A percentile compares a stretch with the other conserved stretches of the same genome.
phyloP scores from a whole-genome alignment of 257 asterid species.

The Craterostigma plantagineum region DNA sequence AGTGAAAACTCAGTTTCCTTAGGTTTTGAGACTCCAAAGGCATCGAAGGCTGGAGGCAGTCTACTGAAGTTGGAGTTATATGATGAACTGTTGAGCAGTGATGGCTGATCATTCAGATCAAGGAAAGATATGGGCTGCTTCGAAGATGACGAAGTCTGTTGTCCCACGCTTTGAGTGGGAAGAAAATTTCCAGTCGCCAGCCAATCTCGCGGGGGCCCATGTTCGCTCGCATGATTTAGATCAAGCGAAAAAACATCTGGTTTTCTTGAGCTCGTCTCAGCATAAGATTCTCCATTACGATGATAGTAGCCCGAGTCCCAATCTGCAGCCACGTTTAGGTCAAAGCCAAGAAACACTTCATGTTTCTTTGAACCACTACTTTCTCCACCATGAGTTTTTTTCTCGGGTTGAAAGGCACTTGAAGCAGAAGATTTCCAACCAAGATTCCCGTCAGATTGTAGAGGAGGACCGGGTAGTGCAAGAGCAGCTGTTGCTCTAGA shows the following conservation, averaged over 20 bases:
- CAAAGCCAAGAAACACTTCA: slow-evolving; percentile 32
- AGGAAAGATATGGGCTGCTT: slow-evolving; percentile 29
- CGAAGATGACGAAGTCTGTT: slow-evolving; percentile 29
- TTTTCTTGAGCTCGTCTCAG: slow-evolving; percentile 33
- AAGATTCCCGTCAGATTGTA: slow-evolving; percentile 61
- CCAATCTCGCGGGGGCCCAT: slow-evolving; percentile 16
- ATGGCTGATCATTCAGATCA: slow-evolving; percentile 66
- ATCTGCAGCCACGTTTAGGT: slow-evolving; percentile 49
- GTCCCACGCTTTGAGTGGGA: neutral
- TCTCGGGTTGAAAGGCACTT: slow-evolving; percentile 59
- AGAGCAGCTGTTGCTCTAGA: slow-evolving; percentile 47
- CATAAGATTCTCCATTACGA: slow-evolving; percentile 38
- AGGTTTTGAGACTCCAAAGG: slow-evolving; percentile 18
- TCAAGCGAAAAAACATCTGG: slow-evolving; percentile 41
- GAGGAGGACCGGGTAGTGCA: slow-evolving; percentile 37
- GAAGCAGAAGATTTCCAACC: slow-evolving; percentile 82
- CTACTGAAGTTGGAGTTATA: slow-evolving; percentile 17
- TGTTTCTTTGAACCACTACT: slow-evolving; percentile 25
- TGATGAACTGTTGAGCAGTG: slow-evolving; percentile 26
- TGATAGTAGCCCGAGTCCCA: slow-evolving; percentile 7
- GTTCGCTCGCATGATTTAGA: slow-evolving; percentile 37
- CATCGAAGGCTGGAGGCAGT: slow-evolving; percentile 19
- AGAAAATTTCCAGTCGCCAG: slow-evolving; percentile 10
- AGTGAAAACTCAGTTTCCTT: slow-evolving; percentile 45
- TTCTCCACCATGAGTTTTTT: slow-evolving; percentile 28